Evolutionary conservation across 371 early-diverging fungal species (phyloP), one percentile per base, ranked within the genome.

Genomic region (Rhizopus sp.): DNA sequence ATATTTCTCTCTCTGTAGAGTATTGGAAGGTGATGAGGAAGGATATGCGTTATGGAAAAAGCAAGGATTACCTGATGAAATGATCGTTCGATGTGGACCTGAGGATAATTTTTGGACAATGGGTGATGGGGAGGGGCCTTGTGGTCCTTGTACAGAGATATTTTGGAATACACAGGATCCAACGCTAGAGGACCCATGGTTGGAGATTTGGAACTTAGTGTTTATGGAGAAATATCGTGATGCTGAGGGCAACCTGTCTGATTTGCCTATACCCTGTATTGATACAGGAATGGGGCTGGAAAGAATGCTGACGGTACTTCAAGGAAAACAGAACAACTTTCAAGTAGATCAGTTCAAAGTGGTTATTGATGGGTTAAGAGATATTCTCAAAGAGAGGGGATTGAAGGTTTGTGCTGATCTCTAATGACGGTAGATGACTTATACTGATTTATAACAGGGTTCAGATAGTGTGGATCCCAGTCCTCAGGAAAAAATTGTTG

Each of bases 251-350:
- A 53, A 68, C 17, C 60, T 90, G 17, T 66, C 66, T 5, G 71
- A 79, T 40, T 69, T 92, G 8, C 82, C 82, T 0, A 77, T 63
- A 9, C 80, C 84, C 34, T 90, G 91, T 55, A 82, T 92, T 39
- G 92, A 92, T 54, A 92, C 92, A 2, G 92, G 92, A 4, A 90
- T 92, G 92, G 92, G 92, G 1, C 64, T 92, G 32, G 92, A 92
- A 59, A 80, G 92, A 30, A 69, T 92, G 70, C 80, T 85, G 5
- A 72, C 83, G 8, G 88, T 89, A 0, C 53, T 89, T 48, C 88
- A 80, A 63, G 75, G 73, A 46, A 86, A 86, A 50, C 56, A 70
- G 15, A 87, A 82, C 56, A 90, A 88, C 57, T 91, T 82, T 66
- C 89, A 90, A 52, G 88, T 85, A 7, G 90, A 91, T 57, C 82